Conservation (phyloP, 2,329 filamentous ascomycete species). For the Teratosphaeria gauchensis region DNA sequence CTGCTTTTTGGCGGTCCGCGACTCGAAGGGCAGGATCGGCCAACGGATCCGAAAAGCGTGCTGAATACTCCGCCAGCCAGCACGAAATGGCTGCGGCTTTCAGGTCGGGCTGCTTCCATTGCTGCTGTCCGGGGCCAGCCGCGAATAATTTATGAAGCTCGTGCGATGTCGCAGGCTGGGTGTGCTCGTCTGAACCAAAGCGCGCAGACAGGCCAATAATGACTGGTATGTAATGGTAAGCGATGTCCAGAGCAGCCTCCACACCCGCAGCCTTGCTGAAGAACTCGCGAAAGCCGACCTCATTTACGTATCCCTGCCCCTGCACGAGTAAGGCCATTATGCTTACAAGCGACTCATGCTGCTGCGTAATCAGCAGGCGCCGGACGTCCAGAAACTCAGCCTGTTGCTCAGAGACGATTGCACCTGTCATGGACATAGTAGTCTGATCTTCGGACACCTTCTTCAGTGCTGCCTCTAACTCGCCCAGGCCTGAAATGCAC, state of each 20-base stretch:
- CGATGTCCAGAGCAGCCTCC: slow-evolving; percentile 62
- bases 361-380: slow-evolving; percentile 67
- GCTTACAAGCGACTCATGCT: slow-evolving; percentile 82
- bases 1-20: slow-evolving; percentile 51
- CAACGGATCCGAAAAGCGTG: slow-evolving; percentile 47
- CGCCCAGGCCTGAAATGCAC: slow-evolving; percentile 66
- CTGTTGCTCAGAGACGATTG: slow-evolving; percentile 53
- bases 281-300: slow-evolving; percentile 63
- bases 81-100: slow-evolving; percentile 70
- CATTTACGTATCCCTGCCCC: slow-evolving; percentile 28
- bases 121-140: slow-evolving; percentile 53
- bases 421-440: slow-evolving; percentile 64
- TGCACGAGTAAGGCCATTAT: slow-evolving; percentile 72
- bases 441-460: slow-evolving; percentile 66
- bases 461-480: slow-evolving; percentile 67
- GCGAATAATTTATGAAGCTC: slow-evolving; percentile 62
- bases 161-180: slow-evolving; percentile 50
- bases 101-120: slow-evolving; percentile 65
- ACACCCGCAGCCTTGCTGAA: slow-evolving; percentile 57
- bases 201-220: slow-evolving; percentile 66
- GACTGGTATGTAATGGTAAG: slow-evolving; percentile 74
- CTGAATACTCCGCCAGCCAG: slow-evolving; percentile 91
- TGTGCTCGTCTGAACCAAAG: slow-evolving; percentile 64
- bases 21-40: slow-evolving; percentile 39
- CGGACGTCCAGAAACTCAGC: slow-evolving; percentile 74